Evolutionary conservation across 257 asterid species (phyloP).

Genomic region (Plantago ovata): DNA sequence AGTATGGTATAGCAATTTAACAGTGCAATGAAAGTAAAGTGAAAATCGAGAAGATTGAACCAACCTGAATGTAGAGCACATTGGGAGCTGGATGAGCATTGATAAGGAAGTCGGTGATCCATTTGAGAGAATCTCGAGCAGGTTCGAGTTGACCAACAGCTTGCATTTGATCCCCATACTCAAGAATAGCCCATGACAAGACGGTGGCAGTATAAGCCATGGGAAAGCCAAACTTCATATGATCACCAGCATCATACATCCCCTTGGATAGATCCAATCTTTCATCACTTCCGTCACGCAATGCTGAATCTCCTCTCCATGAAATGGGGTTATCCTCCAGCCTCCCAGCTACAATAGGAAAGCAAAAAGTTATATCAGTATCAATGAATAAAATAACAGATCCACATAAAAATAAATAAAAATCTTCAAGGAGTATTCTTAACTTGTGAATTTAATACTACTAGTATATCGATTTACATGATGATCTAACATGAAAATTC

Average conservation of each 20-base stretch:
- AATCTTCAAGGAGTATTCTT: not conserved
- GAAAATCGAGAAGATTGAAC: not conserved
- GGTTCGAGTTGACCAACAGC: slow-evolving; percentile 48
- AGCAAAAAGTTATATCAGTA: slow-evolving; percentile 8
- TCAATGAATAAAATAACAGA: not conserved
- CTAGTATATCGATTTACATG: too few species aligned
- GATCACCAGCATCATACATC: slow-evolving; percentile 90
- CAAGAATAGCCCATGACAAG: slow-evolving; percentile 87
- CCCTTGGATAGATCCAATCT: slow-evolving; percentile 83
- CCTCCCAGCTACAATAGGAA: slow-evolving; percentile 67
- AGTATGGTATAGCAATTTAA: not conserved
- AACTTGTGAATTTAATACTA: not conserved
- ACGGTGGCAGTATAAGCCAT: slow-evolving; percentile 92
- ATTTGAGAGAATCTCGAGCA: slow-evolving; percentile 60
- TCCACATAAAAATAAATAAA: not conserved
- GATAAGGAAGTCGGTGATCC: slow-evolving; percentile 83
- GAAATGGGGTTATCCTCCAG: slow-evolving; percentile 51
- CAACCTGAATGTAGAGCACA: slow-evolving; percentile 79
- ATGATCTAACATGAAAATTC: too few species aligned
- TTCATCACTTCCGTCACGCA: slow-evolving; percentile 63
- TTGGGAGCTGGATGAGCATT: slow-evolving; percentile 68
- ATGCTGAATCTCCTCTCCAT: slow-evolving; percentile 85
- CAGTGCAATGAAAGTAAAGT: not conserved
- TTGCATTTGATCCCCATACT: slow-evolving; percentile 73
- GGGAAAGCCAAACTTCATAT: slow-evolving; percentile 79